A percentile compares a stretch with the other conserved stretches of the same genome.
Conservation (phyloP, 2,329 filamentous ascomycete genomes). For the Colletotrichum acutatum region DNA sequence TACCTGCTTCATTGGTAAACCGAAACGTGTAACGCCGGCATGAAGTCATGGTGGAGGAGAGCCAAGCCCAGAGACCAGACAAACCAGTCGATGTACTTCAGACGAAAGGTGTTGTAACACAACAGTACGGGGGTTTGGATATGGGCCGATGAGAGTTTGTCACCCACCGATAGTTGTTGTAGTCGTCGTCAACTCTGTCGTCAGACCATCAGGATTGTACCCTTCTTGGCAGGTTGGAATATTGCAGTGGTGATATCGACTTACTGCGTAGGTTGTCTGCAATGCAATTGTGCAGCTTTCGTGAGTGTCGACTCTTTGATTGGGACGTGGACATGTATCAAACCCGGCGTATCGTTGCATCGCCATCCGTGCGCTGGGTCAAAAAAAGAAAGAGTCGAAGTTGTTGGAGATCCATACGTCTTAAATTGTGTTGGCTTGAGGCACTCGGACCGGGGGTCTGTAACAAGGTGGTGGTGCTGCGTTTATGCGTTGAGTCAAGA, state of each 20-base stretch:
- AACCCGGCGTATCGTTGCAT: background rate
- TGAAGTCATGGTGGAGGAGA: background rate
- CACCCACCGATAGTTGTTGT: background rate
- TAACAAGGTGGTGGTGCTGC: constrained; percentile 17
- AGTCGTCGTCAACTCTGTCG: background rate
- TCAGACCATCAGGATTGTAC: background rate
- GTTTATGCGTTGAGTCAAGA: constrained; percentile 23
- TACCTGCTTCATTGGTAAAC: background rate
- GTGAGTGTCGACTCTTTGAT: background rate
- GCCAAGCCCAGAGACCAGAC: background rate
- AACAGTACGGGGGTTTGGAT: background rate
- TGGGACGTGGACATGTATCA: background rate
- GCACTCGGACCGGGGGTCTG: constrained; percentile 28
- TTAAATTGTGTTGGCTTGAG: background rate
- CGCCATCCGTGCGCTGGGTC: background rate
- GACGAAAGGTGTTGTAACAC: background rate
- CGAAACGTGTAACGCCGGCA: constrained; percentile 19
- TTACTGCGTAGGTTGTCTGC: too few species aligned
- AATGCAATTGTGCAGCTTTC: background rate
- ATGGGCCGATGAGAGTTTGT: background rate
- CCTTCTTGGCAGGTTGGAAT: background rate
- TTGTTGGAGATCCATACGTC: background rate
- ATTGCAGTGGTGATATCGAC: background rate
- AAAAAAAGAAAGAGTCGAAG: background rate
- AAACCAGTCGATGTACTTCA: constrained; percentile 4